Evolutionary conservation across 2,329 filamentous ascomycete species (phyloP), one percentile per base, ranked within the genome.

Genomic region (Fusarium goolgardi): DNA sequence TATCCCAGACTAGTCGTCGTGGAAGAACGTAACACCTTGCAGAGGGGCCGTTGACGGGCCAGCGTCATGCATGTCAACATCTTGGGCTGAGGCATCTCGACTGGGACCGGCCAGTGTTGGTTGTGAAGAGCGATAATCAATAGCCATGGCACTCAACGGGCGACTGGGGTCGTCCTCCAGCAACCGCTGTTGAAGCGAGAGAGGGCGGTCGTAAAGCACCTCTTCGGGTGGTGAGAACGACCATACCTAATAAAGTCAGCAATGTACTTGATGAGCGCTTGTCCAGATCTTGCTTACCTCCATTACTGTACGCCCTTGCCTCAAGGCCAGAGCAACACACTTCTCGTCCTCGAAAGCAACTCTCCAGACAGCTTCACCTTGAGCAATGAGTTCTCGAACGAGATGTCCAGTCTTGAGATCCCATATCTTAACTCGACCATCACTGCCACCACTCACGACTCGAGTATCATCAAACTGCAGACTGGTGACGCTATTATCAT

Each of bases 261-360:
- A 40, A 51, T 39, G 29, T n/a, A 15, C 23, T 13, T 29, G 18
- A 10, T 47, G 18, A 10, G 6, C 23, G 25, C 13, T 16, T 29
- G 21, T 20, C 40, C 23, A 7, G 12, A 23, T 52, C n/a, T 50
- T n/a, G 47, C 90, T 82, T 81, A 96, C 95, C 90, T 99, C 96
- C 96, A 99, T 99, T 66, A 98, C 91, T 0, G 96, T 98, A 66
- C 94, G 89, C 57, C 90, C 90, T 53, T 88, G 88, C 63, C 95
- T 87, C 73, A 93, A 91, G 11, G 96, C 96, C 85, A 99, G 92
- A 32, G 97, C 95, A 31, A 99, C 95, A 60, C 95, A 97, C 79
- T 97, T 98, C 80, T 99, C 96, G 70, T 97, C 95, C 76, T 99
- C 96, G 77, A 99, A 99, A 0, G 96, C 96, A 34, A 99, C 95